Base-by-base conservation (phyloP, 495 filamentous ascomycete genomes). In the Neurospora terricola region DNA sequence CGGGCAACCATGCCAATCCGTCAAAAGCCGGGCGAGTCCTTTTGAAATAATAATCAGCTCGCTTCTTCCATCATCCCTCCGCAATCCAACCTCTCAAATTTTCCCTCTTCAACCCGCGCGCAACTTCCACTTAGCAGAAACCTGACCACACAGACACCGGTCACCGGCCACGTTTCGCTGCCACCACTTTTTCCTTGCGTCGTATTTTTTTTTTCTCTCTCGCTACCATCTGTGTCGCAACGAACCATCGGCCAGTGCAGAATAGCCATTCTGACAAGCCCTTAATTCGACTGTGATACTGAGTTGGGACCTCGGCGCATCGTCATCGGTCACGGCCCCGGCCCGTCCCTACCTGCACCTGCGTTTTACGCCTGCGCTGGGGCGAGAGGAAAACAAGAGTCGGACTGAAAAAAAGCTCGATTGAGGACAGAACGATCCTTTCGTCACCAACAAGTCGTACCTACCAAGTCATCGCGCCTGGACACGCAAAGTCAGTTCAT, bases 11-110 rank as follows among this genome's bases (percentile, higher is more conserved):
- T 73, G 74, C 72, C 73, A 66, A 78, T 76, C 77, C 78, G 73
- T 78, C 78, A 80, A 75, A 77, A 80, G 72, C 78, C 73, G 59
- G 73, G 16, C 69, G 73, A 70, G 72, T 71, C 69, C 72, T 69
- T 48, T 72, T 73, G 70, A 72, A 70, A 59, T 68, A 66, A 66
- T 59, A 42, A 34, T 59, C 40, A 54, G 34, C 70, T 70, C 72
- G 71, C 73, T 73, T 45, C 71, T 74, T 71, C 69, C 70, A 21
- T 39, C 39, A 42, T 69, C 39, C 38, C 30, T 71, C 54, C 54
- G 54, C 54, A 66, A 78, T 66, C 54, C 27, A 66, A 66, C 54
- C 54, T 66, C 54, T 30, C 54, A 66, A 66, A 66, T 9, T 66
- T 66, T 66, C 54, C 54, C 54, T 34, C 54, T 36, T 34, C 27